phyloP scores from a whole-genome alignment of 331 rosid species.

The Erythrophleum ivorense region DNA sequence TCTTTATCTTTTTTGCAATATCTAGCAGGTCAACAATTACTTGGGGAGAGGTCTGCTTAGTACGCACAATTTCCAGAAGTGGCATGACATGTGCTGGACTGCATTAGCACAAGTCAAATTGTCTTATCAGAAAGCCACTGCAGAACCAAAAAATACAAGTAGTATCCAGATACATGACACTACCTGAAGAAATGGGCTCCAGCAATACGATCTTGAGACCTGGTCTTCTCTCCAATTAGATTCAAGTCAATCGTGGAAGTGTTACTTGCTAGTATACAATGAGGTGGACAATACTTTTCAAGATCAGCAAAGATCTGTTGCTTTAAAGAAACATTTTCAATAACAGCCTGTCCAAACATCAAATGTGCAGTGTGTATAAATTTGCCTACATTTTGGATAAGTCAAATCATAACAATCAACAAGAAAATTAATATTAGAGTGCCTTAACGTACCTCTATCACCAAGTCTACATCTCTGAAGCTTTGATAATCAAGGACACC shows the following conservation, averaged over 20 bases:
- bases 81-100: slow-evolving; percentile 99
- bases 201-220: slow-evolving; percentile 76
- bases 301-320: slow-evolving; percentile 92
- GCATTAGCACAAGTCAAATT: slow-evolving; percentile 47
- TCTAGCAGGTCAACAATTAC: slow-evolving; percentile 85
- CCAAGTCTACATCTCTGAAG: slow-evolving; percentile 91
- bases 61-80: slow-evolving; percentile 93
- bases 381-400: slow-evolving; percentile 22
- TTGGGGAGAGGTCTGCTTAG: slow-evolving; percentile 84
- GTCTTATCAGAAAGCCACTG: slow-evolving; percentile 30
- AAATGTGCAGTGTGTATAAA: slow-evolving; percentile 37
- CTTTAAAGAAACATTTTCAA: slow-evolving; percentile 88
- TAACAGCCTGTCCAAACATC: slow-evolving; percentile 79
- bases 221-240: slow-evolving; percentile 84
- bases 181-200: slow-evolving; percentile 99
- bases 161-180: background rate
- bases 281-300: slow-evolving; percentile 84
- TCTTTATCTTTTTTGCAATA: slow-evolving; percentile 80
- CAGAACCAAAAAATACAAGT: background rate
- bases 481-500: slow-evolving; percentile 77
- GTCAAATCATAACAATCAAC: slow-evolving; percentile 17
- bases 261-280: slow-evolving; percentile 95
- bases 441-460: slow-evolving; percentile 75
- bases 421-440: slow-evolving; percentile 8
- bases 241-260: slow-evolving; percentile 97